Conservation (phyloP, 2,329 filamentous ascomycete species). For the Fusarium beomiforme region DNA sequence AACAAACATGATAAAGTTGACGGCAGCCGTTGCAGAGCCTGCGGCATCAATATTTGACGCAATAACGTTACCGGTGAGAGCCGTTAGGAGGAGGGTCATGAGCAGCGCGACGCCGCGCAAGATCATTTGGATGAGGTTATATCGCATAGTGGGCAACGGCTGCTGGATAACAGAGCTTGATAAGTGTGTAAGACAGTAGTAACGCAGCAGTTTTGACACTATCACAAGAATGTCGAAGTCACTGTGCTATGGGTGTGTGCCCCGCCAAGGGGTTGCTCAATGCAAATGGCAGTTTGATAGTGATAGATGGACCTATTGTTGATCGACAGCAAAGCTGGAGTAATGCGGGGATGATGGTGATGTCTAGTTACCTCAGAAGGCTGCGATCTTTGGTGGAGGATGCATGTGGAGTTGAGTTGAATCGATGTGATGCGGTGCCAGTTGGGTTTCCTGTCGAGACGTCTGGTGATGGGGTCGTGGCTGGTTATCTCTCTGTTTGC, state of each 20-base stretch:
- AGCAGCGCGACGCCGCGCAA: slow-evolving; percentile 62
- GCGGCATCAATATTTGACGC: slow-evolving; percentile 58
- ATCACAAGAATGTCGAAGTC: background rate
- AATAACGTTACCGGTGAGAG: slow-evolving; percentile 68
- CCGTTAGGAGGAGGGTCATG: slow-evolving; percentile 63
- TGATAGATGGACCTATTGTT: slow-evolving; percentile 2
- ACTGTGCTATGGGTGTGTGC: background rate
- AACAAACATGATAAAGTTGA: slow-evolving; percentile 77
- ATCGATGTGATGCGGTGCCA: background rate
- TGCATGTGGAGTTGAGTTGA: slow-evolving; percentile 31
- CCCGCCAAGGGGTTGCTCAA: background rate
- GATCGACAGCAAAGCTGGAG: slow-evolving; percentile 24
- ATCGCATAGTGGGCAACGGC: slow-evolving; percentile 42
- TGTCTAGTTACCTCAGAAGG: slow-evolving; percentile 26
- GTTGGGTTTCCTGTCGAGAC: background rate
- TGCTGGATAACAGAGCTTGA: slow-evolving; percentile 13
- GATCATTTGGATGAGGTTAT: slow-evolving; percentile 55
- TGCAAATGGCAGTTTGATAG: background rate
- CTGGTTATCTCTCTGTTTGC: slow-evolving; percentile 17
- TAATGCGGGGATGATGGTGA: slow-evolving; percentile 29
- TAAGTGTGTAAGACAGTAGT: background rate
- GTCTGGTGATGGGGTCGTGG: slow-evolving; percentile 21
- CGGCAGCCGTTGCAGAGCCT: slow-evolving; percentile 55
- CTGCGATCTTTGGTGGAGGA: slow-evolving; percentile 29
- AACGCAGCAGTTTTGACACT: background rate